Evolutionary conservation across 768 basidiomycete genomes (phyloP).

Genomic region (Hericium erinaceus): DNA sequence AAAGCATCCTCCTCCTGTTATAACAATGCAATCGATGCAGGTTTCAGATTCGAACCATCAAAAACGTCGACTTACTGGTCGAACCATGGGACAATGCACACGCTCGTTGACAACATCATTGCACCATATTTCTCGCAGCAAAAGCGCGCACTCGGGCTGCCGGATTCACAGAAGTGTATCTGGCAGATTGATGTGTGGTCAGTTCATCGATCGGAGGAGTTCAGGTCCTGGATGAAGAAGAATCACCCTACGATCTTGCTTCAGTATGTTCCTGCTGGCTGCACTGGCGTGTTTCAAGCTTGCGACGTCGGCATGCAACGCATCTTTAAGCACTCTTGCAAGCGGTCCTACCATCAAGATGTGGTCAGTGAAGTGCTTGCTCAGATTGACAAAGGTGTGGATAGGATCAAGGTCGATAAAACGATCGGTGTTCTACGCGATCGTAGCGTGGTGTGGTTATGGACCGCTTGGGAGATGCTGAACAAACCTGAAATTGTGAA

Average conservation of each 20-base stretch:
- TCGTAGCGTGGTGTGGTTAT: no score
- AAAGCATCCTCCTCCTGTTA: conserved; percentile 6
- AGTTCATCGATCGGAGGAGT: conserved; percentile 27
- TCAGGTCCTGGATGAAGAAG: conserved; percentile 25
- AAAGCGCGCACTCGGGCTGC: conserved; percentile 14
- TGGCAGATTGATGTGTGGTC: conserved; percentile 28
- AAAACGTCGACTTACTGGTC: conserved; percentile 23
- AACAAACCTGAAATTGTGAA: no score
- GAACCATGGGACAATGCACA: conserved; percentile 18
- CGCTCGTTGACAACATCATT: conserved; percentile 22
- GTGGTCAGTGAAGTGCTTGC: conserved; percentile 22
- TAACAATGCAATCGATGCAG: conserved; percentile 15
- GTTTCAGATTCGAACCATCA: conserved; percentile 20
- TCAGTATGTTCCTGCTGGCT: conserved; percentile 17
- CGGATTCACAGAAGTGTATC: conserved; percentile 16
- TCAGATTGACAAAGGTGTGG: conserved; percentile 17
- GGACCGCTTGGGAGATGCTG: no score
- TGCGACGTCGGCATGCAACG: conserved; percentile 23
- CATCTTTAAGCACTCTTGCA: conserved; percentile 26
- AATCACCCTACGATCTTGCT: conserved; percentile 18
- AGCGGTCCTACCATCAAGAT: conserved; percentile 24
- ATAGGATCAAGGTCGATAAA: no score
- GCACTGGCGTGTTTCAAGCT: conserved; percentile 15
- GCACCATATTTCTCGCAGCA: conserved; percentile 20
- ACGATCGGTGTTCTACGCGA: no score